Conservation (phyloP, 768 basidiomycete genomes). For the Tulasnella sp. region DNA sequence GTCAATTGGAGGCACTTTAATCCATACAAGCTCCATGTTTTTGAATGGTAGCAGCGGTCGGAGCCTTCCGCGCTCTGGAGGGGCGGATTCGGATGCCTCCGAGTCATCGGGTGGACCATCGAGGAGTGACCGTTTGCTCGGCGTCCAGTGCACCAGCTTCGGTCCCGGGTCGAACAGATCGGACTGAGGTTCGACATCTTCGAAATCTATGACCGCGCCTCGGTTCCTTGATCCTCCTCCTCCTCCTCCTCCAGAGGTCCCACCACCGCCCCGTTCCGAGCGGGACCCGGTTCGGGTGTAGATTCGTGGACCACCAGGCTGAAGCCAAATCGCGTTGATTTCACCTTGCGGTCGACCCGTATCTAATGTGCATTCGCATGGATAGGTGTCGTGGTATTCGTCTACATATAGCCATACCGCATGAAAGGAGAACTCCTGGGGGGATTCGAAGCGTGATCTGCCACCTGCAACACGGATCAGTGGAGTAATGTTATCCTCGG, state of each 20-base stretch:
- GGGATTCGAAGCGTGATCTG: slow-evolving; percentile 14
- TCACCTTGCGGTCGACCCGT: slow-evolving; percentile 17
- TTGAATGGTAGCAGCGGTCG: not conserved
- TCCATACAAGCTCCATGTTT: slow-evolving; percentile 5
- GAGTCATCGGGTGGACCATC: not conserved
- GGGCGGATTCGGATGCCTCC: not conserved
- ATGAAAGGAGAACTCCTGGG: slow-evolving; percentile 27
- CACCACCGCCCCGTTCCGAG: not conserved
- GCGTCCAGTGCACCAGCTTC: not conserved
- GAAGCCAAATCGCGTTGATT: slow-evolving; percentile 28
- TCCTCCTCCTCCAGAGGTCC: not conserved
- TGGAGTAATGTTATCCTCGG: not conserved
- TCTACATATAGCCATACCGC: slow-evolving; percentile 27
- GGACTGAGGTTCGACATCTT: not conserved
- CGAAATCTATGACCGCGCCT: not conserved
- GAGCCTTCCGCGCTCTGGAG: not conserved
- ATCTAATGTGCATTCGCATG: slow-evolving; percentile 23
- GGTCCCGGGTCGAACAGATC: not conserved
- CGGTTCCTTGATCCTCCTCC: not conserved
- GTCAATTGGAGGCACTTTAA: not conserved
- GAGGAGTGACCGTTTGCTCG: not conserved
- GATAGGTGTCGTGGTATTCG: slow-evolving; percentile 2
- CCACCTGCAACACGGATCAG: not conserved
- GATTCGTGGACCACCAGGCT: not conserved
- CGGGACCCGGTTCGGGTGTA: not conserved